Conservation (phyloP, 2,329 filamentous ascomycete species). For the Alternaria sp. region DNA sequence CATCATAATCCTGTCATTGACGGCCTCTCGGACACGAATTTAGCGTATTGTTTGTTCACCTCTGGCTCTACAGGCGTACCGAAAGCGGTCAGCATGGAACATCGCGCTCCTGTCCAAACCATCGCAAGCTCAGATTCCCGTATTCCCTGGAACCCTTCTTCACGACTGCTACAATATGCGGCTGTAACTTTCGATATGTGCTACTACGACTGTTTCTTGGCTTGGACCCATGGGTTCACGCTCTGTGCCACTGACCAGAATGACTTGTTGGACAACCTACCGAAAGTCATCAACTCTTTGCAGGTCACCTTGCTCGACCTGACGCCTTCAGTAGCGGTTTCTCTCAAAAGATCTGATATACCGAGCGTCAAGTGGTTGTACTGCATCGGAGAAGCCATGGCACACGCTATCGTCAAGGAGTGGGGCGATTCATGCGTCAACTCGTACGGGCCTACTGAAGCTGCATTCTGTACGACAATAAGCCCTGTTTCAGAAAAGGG, state of each 20-base stretch:
- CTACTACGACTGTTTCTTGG: constrained; percentile 56
- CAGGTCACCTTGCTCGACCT: constrained; percentile 50
- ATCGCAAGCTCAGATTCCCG: constrained; percentile 47
- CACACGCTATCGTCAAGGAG: constrained; percentile 44
- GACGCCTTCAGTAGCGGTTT: constrained; percentile 52
- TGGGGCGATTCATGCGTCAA: constrained; percentile 53
- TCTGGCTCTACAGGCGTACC: constrained; percentile 54
- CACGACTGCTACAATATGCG: constrained; percentile 53
- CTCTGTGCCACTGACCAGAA: constrained; percentile 50
- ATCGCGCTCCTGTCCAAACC: constrained; percentile 50
- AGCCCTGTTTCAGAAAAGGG: constrained; percentile 34
- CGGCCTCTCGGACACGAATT: constrained; percentile 31
- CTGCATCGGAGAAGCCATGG: constrained; percentile 55
- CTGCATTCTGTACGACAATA: constrained; percentile 56
- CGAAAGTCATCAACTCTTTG: constrained; percentile 44
- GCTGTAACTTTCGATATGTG: constrained; percentile 56
- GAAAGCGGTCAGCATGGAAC: constrained; percentile 54
- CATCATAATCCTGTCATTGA: constrained; percentile 34
- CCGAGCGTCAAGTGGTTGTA: constrained; percentile 52
- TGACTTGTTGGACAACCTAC: constrained; percentile 48
- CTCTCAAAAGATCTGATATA: constrained; percentile 40
- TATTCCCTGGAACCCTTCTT: constrained; percentile 49
- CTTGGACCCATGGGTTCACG: constrained; percentile 53
- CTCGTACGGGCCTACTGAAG: constrained; percentile 54
- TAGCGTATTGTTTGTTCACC: constrained; percentile 55